Evolutionary conservation across 177 flowering plant genomes (phyloP), one percentile per base, ranked within the genome.

Genomic region (Tripterygium wilfordii): DNA sequence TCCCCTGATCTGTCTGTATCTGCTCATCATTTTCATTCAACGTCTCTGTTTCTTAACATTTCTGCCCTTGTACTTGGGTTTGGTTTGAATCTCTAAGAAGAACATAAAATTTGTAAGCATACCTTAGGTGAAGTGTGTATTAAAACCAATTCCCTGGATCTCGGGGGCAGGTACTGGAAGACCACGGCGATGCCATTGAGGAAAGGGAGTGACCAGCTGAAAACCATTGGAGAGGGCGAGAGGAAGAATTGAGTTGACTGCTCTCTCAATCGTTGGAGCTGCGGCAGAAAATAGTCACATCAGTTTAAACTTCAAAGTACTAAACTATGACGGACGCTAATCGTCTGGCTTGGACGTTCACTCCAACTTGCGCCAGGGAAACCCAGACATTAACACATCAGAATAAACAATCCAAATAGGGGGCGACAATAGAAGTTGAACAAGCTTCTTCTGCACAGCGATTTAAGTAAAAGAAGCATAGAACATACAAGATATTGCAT

Each of bases 151-250:
- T n/a, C n/a, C n/a, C n/a, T n/a, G n/a, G n/a, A n/a, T n/a, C n/a
- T n/a, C n/a, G n/a, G n/a, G n/a, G n/a, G n/a, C 77, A 48, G 88
- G 55, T 17, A 80, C 82, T 14, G 95, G 98, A 24, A 83, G 82
- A 24, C 98, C 98, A 36, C 98, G 97, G 19, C 89, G 82, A 45
- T 70, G 75, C 96, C 97, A 92, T 18, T 57, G 51, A 14, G 98
- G 95, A 31, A 89, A 79, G 10, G 81, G 77, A 8, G 85, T 66
- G 17, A 50, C 74, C 17, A 92, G 75, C 25, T 77, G 76, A 61
- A 92, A 92, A 35, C 89, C 85, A 36, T 44, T 42, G 38, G 88
- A 76, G 33, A 59, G 29, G 22, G 99, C 99, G 14, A 88, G 64
- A 14, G 86, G 81, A 16, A 92, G 67, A 46, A 87, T 79, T 9